phyloP scores from a whole-genome alignment of 805 yeast genomes.

The Starmerella stigmatis region DNA sequence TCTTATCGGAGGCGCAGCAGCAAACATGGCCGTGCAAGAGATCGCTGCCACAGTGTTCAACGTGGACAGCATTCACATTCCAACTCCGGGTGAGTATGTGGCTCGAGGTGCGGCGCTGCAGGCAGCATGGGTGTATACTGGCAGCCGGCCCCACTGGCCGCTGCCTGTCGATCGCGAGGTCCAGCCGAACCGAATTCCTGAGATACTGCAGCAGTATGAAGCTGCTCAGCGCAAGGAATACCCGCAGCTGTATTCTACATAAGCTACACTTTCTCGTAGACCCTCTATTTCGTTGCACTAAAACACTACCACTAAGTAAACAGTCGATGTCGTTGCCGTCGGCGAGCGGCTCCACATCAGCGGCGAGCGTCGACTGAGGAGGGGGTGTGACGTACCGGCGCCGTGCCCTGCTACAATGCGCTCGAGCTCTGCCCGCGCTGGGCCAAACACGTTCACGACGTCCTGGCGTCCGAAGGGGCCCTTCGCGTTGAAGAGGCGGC shows the following conservation, averaged over 20 bases:
- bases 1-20: constrained; percentile 26
- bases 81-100: constrained; percentile 24
- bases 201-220: constrained; percentile 16
- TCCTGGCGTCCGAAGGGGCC: constrained; percentile 99
- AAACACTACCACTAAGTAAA: not conserved
- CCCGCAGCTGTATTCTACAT: constrained; percentile 12
- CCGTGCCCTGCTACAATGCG: not conserved
- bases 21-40: constrained; percentile 23
- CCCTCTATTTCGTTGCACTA: no score
- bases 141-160: constrained; percentile 21
- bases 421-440: constrained; percentile 16
- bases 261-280: no score
- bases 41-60: constrained; percentile 21
- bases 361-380: constrained; percentile 36
- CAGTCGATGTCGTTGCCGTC: constrained; percentile 69
- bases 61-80: constrained; percentile 16
- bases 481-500: constrained; percentile 80
- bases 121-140: constrained; percentile 24
- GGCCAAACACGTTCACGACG: constrained; percentile 58
- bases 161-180: constrained; percentile 17
- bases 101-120: constrained; percentile 27
- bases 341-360: constrained; percentile 66
- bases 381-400: constrained; percentile 6
- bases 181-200: constrained; percentile 9
- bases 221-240: constrained; percentile 5